Base-by-base conservation (phyloP, 129 eudicot species). In the Sambucus nigra region DNA sequence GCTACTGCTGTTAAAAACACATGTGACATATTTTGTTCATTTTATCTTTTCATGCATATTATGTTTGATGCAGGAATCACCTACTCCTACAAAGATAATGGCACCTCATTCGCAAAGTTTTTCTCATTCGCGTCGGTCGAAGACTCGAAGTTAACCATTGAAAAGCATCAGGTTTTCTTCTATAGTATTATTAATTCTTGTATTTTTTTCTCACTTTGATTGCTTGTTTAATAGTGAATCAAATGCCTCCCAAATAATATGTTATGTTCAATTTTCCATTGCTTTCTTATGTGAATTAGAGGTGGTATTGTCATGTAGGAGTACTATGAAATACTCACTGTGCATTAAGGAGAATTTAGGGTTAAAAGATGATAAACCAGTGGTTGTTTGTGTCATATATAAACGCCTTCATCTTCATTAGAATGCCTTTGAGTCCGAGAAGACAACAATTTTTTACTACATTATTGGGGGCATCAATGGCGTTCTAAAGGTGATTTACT, bases 391-490 rank as follows among this genome's bases (percentile, higher is more conserved):
- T 69, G 80, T 92, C 47, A 82, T 92, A 65, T 92, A 92, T 56
- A 86, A 72, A 64, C 80, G 96, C 64, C 99, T 92, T 64, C n/a
- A n/a, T n/a, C 55, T 86, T 63, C 96, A 92, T 49, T 92, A 96
- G 96, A 91, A 70, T 70, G 80, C 87, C 68, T 92, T 92, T 73
- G 99, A 92, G 57, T 80, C 99, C 11, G 99, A 92, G 66, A 82
- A 96, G 67, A 92, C 99, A 31, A 53, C 92, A n/a, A 86, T 92
- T 46, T 92, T 92, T 68, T 96, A 92, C 62, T 80, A 77, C 58
- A 77, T 92, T 38, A 82, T 92, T 60, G 99, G 82, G 63, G 82
- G 72, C 66, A 82, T 92, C 50, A 92, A 92, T 66, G 78, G 17
- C 64, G 96, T 61, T 55, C 62, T 86, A 33, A 92, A 86, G 87